phyloP scores from a whole-genome alignment of 352 stramenopile species.

The Phytophthora sp. region DNA sequence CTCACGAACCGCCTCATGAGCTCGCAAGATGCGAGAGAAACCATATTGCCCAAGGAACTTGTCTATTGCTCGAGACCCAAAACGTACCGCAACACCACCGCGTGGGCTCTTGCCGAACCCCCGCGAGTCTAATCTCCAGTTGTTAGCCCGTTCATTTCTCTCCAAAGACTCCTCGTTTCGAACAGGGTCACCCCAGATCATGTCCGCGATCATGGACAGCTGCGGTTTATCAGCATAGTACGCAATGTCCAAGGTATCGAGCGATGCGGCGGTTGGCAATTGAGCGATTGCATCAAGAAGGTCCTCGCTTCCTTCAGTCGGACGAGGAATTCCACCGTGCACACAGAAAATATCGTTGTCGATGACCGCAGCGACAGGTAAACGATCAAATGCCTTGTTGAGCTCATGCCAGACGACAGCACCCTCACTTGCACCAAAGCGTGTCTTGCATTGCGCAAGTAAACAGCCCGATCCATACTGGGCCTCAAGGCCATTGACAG shows the following conservation, averaged over 20 bases:
- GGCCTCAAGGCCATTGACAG: slow-evolving; percentile 94
- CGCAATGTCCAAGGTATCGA: slow-evolving; percentile 53
- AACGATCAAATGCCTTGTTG: slow-evolving; percentile 90
- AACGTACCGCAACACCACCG: slow-evolving; percentile 72
- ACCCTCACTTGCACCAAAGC: slow-evolving; percentile 55
- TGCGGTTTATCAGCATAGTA: slow-evolving; percentile 44
- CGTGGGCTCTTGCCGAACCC: slow-evolving; percentile 60
- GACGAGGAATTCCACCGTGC: slow-evolving; percentile 96
- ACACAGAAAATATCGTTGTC: slow-evolving; percentile 99
- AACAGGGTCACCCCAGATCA: slow-evolving; percentile 68
- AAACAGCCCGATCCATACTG: slow-evolving; percentile 68
- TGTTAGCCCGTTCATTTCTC: slow-evolving; percentile 28
- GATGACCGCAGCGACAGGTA: slow-evolving; percentile 97
- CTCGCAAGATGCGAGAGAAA: slow-evolving; percentile 71
- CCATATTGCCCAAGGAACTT: slow-evolving; percentile 63
- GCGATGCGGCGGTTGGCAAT: slow-evolving; percentile 35
- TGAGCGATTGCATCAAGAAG: slow-evolving; percentile 58
- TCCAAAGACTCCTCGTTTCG: slow-evolving; percentile 17
- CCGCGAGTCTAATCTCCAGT: slow-evolving; percentile 50
- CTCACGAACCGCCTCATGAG: slow-evolving; percentile 86
- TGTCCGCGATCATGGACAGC: slow-evolving; percentile 63
- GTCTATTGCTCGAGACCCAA: slow-evolving; percentile 71
- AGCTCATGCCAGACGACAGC: slow-evolving; percentile 96
- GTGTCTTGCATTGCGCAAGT: slow-evolving; percentile 63
- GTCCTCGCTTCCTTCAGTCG: slow-evolving; percentile 76